Percentiles rank a stretch among this genome's conserved stretches.
phyloP scores from a whole-genome alignment of 1,284 basidiomycete species.

The Sphaerobolus stellatus region DNA sequence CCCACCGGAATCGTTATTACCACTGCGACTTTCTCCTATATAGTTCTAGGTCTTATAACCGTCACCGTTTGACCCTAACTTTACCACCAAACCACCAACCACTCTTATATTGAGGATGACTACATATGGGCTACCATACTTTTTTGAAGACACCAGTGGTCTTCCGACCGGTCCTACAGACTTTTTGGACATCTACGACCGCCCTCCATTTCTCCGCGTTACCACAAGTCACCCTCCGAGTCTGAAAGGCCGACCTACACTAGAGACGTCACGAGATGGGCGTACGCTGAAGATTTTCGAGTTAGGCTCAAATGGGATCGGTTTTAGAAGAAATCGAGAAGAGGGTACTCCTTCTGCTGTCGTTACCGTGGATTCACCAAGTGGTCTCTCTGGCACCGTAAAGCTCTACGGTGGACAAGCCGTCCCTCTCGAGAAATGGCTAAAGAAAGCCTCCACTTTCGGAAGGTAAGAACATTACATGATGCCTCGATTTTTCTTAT shows the following conservation, averaged over 20 bases:
- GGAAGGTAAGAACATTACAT: slow-evolving; percentile 49
- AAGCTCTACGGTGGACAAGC: slow-evolving; percentile 37
- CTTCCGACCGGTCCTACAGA: slow-evolving; percentile 48
- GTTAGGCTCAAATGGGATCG: slow-evolving; percentile 46
- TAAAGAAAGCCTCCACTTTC: slow-evolving; percentile 60
- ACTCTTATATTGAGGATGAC: too few species aligned
- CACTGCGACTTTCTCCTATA: too few species aligned
- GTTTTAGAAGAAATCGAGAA: slow-evolving; percentile 42
- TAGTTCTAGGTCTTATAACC: too few species aligned
- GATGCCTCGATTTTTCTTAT: slow-evolving; percentile 1
- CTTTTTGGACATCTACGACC: slow-evolving; percentile 74
- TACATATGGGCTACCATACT: slow-evolving; percentile 47
- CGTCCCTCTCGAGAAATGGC: slow-evolving; percentile 59
- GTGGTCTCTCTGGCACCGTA: slow-evolving; percentile 56
- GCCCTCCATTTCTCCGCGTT: slow-evolving; percentile 54
- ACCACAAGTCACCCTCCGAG: slow-evolving; percentile 15
- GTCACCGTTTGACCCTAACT: too few species aligned
- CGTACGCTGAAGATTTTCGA: slow-evolving; percentile 57
- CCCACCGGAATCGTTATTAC: too few species aligned
- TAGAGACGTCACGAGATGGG: slow-evolving; percentile 38
- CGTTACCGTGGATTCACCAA: slow-evolving; percentile 54
- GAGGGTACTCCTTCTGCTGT: slow-evolving; percentile 50
- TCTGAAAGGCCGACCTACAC: slow-evolving; percentile 30
- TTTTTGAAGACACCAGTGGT: slow-evolving; percentile 71
- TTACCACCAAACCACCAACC: too few species aligned